Evolutionary conservation across 306 rosid genomes (phyloP).

Genomic region (Vicia sativa): DNA sequence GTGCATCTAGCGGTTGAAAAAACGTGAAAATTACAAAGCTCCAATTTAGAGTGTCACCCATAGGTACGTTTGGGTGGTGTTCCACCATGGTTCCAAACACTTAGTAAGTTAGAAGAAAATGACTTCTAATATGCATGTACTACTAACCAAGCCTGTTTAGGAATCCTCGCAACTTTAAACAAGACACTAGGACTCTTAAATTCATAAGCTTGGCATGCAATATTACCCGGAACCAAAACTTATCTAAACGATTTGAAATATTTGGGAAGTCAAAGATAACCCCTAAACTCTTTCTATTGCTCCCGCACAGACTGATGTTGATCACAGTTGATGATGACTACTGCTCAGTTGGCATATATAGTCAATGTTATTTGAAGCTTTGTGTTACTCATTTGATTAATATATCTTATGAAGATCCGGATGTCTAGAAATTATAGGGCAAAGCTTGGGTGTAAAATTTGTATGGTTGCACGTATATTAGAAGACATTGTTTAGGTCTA

Average conservation of each 20-base stretch:
- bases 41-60: too few species aligned
- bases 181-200: background rate
- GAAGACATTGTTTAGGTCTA: background rate
- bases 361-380: background rate
- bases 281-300: background rate
- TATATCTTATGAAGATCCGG: background rate
- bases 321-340: background rate
- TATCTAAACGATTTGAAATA: background rate
- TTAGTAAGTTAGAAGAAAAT: background rate
- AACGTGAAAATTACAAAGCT: too few species aligned
- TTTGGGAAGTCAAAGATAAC: background rate
- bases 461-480: background rate
- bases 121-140: background rate
- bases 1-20: too few species aligned
- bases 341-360: background rate
- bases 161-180: background rate
- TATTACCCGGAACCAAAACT: constrained; percentile 1
- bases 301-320: background rate
- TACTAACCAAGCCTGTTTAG: background rate
- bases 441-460: background rate
- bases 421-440: background rate
- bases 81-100: too few species aligned
- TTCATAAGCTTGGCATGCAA: background rate
- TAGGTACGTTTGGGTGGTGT: too few species aligned
- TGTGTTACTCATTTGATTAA: background rate